Conservation (phyloP, 2,329 filamentous ascomycete genomes). For the Fonsecaea monophora region DNA sequence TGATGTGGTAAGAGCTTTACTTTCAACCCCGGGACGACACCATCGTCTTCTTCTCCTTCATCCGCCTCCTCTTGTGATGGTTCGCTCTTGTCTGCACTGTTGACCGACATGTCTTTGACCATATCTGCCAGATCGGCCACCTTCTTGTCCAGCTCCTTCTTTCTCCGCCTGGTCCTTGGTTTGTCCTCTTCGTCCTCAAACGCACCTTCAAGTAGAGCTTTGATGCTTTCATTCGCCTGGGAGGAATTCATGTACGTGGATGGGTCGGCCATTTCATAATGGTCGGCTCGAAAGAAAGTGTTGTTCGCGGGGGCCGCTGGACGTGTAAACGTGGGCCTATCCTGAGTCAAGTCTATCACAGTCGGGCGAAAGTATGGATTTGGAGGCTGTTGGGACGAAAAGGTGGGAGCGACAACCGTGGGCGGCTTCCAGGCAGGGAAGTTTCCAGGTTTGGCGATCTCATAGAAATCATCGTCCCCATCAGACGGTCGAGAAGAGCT, state of each 20-base stretch:
- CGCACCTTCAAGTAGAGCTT: slow-evolving; percentile 58
- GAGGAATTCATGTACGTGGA: slow-evolving; percentile 58
- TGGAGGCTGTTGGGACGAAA: slow-evolving; percentile 54
- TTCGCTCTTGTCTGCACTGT: slow-evolving; percentile 42
- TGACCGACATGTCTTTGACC: slow-evolving; percentile 51
- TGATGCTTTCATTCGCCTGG: slow-evolving; percentile 60
- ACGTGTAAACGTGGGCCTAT: slow-evolving; percentile 38
- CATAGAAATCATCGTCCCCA: slow-evolving; percentile 47
- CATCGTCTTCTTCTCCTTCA: slow-evolving; percentile 62
- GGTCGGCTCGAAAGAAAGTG: slow-evolving; percentile 50
- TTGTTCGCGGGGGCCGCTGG: slow-evolving; percentile 56
- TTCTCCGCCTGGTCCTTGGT: slow-evolving; percentile 47
- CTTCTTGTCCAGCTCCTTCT: slow-evolving; percentile 49
- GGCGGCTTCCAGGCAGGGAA: slow-evolving; percentile 53
- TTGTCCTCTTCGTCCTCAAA: slow-evolving; percentile 58
- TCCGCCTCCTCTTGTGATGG: slow-evolving; percentile 50
- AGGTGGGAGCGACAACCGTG: slow-evolving; percentile 60
- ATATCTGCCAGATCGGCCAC: slow-evolving; percentile 53
- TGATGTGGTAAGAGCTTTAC: slow-evolving; percentile 93
- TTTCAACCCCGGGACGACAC: slow-evolving; percentile 77
- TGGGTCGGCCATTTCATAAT: slow-evolving; percentile 62
- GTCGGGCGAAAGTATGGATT: slow-evolving; percentile 50
- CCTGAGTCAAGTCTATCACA: slow-evolving; percentile 58
- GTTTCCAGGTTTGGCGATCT: slow-evolving; percentile 59
- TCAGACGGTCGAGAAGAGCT: slow-evolving; percentile 26